These are phyloP conservation scores for Glebionis coronaria DNA, from an alignment of 129 eudicot species.

Conservation along the genomic window DNA sequence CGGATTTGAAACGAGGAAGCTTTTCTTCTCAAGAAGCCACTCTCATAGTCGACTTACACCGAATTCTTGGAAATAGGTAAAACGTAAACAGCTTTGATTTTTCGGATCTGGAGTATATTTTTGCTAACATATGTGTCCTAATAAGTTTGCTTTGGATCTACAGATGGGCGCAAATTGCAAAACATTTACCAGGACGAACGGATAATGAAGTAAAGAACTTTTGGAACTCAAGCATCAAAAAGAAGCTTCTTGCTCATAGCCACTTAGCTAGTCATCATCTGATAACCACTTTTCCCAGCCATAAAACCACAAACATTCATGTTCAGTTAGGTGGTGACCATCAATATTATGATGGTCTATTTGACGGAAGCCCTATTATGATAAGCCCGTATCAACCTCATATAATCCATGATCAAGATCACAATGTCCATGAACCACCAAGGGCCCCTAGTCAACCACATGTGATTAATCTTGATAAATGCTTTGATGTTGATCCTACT, in stretches of 20 bases:
- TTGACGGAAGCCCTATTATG: conserved; percentile 26
- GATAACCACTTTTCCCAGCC: conserved; percentile 22
- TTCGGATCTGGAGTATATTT: background rate
- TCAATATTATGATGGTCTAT: conserved; percentile 31
- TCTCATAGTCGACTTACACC: conserved; percentile 69
- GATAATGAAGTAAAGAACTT: conserved; percentile 78
- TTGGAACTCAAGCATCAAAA: conserved; percentile 79
- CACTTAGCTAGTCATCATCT: conserved; percentile 31
- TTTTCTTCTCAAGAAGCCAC: conserved; percentile 73
- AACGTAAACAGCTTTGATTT: background rate
- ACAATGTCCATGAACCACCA: conserved; percentile 17
- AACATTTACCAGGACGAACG: conserved; percentile 65
- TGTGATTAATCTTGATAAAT: conserved; percentile 25
- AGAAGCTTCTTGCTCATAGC: conserved; percentile 54
- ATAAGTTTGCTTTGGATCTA: conserved; percentile 7
- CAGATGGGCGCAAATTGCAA: conserved; percentile 79
- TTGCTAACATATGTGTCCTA: background rate
- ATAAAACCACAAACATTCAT: conserved; percentile 27
- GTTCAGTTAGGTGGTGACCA: conserved; percentile 12
- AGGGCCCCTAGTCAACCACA: conserved; percentile 6
- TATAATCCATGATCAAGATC: conserved; percentile 26
- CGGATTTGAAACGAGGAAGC: conserved; percentile 76
- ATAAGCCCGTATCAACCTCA: conserved; percentile 29
- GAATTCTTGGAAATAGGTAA: conserved; percentile 73
- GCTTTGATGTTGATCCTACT: conserved; percentile 12